Base-by-base conservation (phyloP, 2,329 filamentous ascomycete genomes). In the Hypoxylon sp. region DNA sequence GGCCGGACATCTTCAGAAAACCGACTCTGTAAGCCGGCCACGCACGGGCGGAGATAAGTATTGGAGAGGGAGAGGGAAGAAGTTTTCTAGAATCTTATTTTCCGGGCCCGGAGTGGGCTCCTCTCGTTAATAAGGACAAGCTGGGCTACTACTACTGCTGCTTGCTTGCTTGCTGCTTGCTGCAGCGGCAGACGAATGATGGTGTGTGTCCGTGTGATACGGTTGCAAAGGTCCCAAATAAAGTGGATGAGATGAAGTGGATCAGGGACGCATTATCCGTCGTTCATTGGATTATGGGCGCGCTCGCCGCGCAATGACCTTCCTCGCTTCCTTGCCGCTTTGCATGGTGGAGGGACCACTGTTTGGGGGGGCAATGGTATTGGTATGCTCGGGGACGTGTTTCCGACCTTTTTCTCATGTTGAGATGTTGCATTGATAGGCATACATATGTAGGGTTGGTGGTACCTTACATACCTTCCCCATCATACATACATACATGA, bases 1-100 rank as follows among this genome's bases (percentile, higher is more conserved):
- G 67, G 35, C 69, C 69, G 2, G 63, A 69, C 29, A 71, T 71
- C 11, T 62, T 69, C 17, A 63, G 67, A 31, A 61, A 69, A 39
- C 69, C 69, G 54, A 69, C 69, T 17, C 56, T 71, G 63, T 71
- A 57, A 67, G 8, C 4, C 2, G 19, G 13, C 8, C 29, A 17
- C n/a, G 2, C 21, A 1, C 19, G 37, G 17, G 35, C 21, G 37
- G 17, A 48, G n/a, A 21, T 37, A 21, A 24, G 13, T 19, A 44
- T 35, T 52, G 48, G 29, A 52, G 56, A 61, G 47, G n/a, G n/a
- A n/a, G n/a, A n/a, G n/a, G n/a, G n/a, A 17, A 31, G 24, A 27
- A 39, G 29, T 44, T 32, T 44, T 57, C 54, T 51, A 54, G 37
- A 54, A 24, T 31, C 55, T 27, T 27, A 19, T 15, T 29, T 35